A percentile compares a stretch with the other conserved stretches of the same genome.
Conservation (phyloP, 495 filamentous ascomycete species). For the Penicillium goetzii region DNA sequence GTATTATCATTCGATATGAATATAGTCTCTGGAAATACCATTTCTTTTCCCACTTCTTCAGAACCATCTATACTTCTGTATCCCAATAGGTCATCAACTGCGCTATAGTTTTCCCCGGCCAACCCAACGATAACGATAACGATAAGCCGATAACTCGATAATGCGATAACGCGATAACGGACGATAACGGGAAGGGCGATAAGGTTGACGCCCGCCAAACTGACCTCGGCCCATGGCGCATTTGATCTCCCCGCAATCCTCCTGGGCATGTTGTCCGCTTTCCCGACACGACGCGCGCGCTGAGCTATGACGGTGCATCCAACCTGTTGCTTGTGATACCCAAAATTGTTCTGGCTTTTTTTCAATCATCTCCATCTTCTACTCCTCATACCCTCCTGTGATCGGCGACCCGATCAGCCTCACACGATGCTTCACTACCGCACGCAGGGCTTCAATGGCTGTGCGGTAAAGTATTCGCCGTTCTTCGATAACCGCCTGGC, state of each 20-base stretch:
- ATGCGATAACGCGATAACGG: too few species aligned
- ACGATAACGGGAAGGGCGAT: slow-evolving; percentile 12
- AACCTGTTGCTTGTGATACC: slow-evolving; percentile 22
- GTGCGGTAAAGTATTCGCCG: slow-evolving; percentile 94
- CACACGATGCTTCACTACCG: slow-evolving; percentile 83
- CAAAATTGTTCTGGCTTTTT: background rate
- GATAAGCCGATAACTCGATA: background rate
- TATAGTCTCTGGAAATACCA: too few species aligned
- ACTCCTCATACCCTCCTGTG: background rate
- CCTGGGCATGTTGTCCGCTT: slow-evolving; percentile 5
- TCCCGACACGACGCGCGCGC: slow-evolving; percentile 7
- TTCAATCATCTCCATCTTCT: background rate
- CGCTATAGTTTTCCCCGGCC: background rate
- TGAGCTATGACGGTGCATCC: slow-evolving; percentile 6
- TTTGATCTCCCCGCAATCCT: slow-evolving; percentile 31
- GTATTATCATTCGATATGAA: too few species aligned
- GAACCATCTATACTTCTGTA: background rate
- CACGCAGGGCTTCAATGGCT: slow-evolving; percentile 91
- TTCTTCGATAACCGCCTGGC: slow-evolving; percentile 95
- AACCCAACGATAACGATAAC: slow-evolving; percentile 4
- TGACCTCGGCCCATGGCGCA: slow-evolving; percentile 28
- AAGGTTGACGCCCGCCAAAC: slow-evolving; percentile 8
- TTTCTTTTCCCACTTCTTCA: too few species aligned
- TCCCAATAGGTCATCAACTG: too few species aligned
- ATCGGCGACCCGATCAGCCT: slow-evolving; percentile 20